Conservation (phyloP, 75 land plant species). For the Adiantum capillusveneris region DNA sequence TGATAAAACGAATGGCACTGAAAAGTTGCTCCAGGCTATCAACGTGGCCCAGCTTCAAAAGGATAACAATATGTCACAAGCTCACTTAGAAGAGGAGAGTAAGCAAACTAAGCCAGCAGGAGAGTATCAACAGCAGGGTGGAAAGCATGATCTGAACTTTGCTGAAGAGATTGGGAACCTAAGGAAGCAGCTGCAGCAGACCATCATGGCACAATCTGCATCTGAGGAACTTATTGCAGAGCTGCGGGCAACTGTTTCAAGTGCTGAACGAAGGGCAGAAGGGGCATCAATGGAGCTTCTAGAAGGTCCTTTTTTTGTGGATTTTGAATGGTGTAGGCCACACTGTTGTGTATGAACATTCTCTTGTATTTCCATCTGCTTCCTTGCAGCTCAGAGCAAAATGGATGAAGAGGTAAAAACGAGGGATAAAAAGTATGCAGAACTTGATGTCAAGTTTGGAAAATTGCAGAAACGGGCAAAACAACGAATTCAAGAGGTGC, state of each 20-base stretch:
- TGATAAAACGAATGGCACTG: no score
- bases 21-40: no score
- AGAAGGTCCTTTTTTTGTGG: conserved; percentile 37
- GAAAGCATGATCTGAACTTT: conserved; percentile 5
- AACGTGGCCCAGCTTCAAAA: no score
- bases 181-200: conserved; percentile 42
- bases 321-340: not conserved
- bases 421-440: conserved; percentile 80
- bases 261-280: conserved; percentile 54
- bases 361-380: conserved; percentile 2
- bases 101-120: not conserved
- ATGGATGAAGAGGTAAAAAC: conserved; percentile 69
- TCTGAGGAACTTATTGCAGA: conserved; percentile 54
- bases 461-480: conserved; percentile 94
- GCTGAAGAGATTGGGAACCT: conserved; percentile 31
- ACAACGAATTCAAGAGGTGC: conserved; percentile 92
- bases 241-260: conserved; percentile 27
- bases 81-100: not conserved
- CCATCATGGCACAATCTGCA: conserved; percentile 36
- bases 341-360: not conserved
- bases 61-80: no score
- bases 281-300: conserved; percentile 48
- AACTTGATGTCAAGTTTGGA: conserved; percentile 78
- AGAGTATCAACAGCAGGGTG: not conserved
- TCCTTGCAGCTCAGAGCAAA: conserved; percentile 49